Base-by-base conservation (phyloP, 495 filamentous ascomycete species). In the Daldinia decipiens region DNA sequence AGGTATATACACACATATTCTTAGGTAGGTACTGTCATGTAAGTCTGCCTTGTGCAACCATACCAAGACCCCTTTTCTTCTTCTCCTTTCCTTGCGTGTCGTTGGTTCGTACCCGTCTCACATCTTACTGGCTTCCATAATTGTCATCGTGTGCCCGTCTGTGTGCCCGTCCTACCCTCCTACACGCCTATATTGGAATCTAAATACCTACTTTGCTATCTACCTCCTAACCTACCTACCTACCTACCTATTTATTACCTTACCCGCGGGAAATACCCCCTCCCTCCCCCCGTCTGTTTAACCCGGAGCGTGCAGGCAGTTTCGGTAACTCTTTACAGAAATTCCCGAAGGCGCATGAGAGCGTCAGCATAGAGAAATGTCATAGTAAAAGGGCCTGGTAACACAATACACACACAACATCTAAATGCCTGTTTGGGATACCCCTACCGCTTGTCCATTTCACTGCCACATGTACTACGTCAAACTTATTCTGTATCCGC, bases 261-360 rank as follows among this genome's bases (percentile, higher is more conserved):
- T n/a, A 24, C 26, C 50, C 4, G 50, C 26, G 13, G 43, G 43
- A 8, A 53, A 13, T n/a, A 1, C 53, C 59, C 59, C 62, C 68
- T 34, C 43, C 17, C 58, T 47, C 53, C 59, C 59, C 62, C 68
- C 43, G 52, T 24, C 58, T 47, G 15, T 26, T 32, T 64, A 45
- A 43, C 39, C 38, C 62, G 56, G 57, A 53, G 26, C 15, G 45
- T 66, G 47, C 62, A 62, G 19, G 13, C 26, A 29, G 15, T 27
- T 50, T 71, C 68, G 63, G 63, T 67, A 67, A 47, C 34, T 59
- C 19, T 59, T 59, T 59, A 62, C 43, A 63, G 63, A 40, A 62
- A 50, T 62, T 29, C 43, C 43, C 38, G 19, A 31, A 29, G 5
- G 50, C 27, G 51, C 62, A 40, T 21, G 21, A 57, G n/a, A 59